These are phyloP conservation scores for Diplodia scrobiculata DNA, from an alignment of 2,329 filamentous ascomycete species.

Conservation along the genomic window DNA sequence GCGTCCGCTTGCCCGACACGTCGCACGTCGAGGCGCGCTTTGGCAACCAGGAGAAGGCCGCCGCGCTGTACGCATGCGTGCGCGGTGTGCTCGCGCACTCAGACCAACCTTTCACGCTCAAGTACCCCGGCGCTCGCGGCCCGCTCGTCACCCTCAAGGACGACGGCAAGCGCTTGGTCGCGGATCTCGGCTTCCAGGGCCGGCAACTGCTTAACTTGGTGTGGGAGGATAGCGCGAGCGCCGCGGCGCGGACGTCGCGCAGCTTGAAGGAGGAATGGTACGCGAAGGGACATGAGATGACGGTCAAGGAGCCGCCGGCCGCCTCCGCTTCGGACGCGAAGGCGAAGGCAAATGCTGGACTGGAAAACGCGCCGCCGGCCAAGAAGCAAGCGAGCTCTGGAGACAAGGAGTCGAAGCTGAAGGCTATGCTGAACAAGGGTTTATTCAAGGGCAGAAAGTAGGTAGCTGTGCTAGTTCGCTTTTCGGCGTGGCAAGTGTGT, in stretches of 20 bases:
- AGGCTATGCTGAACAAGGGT: constrained; percentile 43
- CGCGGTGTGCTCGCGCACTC: constrained; percentile 67
- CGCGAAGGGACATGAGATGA: constrained; percentile 66
- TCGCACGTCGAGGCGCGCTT: constrained; percentile 74
- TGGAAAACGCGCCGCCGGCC: constrained; percentile 29
- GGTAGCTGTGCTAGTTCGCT: neutral
- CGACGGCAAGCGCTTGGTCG: constrained; percentile 64
- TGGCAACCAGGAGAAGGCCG: constrained; percentile 66
- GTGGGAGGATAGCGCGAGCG: constrained; percentile 68
- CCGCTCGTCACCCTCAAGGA: constrained; percentile 48
- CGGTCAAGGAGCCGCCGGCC: constrained; percentile 58
- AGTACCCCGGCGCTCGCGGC: constrained; percentile 59
- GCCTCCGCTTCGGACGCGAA: constrained; percentile 33
- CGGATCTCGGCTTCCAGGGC: constrained; percentile 69
- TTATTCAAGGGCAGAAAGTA: constrained; percentile 38
- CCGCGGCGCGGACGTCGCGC: constrained; percentile 56
- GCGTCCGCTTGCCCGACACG: constrained; percentile 86
- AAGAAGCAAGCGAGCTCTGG: constrained; percentile 37
- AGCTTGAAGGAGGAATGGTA: constrained; percentile 62
- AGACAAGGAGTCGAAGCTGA: constrained; percentile 47
- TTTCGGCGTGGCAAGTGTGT: constrained; percentile 31
- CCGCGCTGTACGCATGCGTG: constrained; percentile 73
- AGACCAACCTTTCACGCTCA: constrained; percentile 70
- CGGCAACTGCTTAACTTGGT: constrained; percentile 73
- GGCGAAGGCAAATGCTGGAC: constrained; percentile 18